phyloP scores from a whole-genome alignment of 805 yeast genomes.

The Teunomyces cretensis region DNA sequence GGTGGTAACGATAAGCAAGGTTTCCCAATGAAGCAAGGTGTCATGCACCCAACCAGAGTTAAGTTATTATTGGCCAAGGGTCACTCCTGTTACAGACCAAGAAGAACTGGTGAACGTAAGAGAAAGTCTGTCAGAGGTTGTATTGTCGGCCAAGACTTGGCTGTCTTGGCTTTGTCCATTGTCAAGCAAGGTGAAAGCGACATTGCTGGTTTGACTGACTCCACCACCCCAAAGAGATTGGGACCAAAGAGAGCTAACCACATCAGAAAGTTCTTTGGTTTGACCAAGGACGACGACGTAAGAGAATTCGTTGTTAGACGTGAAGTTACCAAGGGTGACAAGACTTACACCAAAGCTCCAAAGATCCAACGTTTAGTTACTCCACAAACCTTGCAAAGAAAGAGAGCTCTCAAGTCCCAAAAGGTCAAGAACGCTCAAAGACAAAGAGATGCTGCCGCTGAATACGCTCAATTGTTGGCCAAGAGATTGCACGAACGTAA shows the following conservation, averaged over 20 bases:
- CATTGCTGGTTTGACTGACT: conserved; percentile 93
- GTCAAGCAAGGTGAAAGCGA: conserved; percentile 97
- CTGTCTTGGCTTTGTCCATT: conserved; percentile 90
- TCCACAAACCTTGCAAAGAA: conserved; percentile 98
- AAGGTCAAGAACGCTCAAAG: conserved; percentile 97
- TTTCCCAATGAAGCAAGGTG: conserved; percentile 99
- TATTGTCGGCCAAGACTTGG: conserved; percentile 95
- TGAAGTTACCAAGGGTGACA: conserved; percentile 96
- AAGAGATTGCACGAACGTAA: conserved; percentile 97
- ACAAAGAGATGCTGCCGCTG: conserved; percentile 99
- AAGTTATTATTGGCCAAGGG: conserved; percentile 91
- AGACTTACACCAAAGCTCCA: conserved; percentile 99
- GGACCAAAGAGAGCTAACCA: conserved; percentile 99
- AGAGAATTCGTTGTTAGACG: conserved; percentile 89
- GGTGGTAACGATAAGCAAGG: conserved; percentile 99
- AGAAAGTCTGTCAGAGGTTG: conserved; percentile 99
- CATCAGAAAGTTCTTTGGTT: conserved; percentile 99
- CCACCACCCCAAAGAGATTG: conserved; percentile 95
- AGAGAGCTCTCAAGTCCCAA: conserved; percentile 92
- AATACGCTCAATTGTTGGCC: conserved; percentile 98
- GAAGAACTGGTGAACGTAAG: conserved; percentile 99
- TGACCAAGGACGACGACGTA: conserved; percentile 90
- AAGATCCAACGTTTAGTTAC: conserved; percentile 99
- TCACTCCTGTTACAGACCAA: conserved; percentile 99
- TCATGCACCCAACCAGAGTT: conserved; percentile 99